Percentiles rank a stretch among this genome's conserved stretches.
These are phyloP conservation scores for Eudorina sp. DNA, from an alignment of 139 green algal genomes.

Conservation along the genomic window DNA sequence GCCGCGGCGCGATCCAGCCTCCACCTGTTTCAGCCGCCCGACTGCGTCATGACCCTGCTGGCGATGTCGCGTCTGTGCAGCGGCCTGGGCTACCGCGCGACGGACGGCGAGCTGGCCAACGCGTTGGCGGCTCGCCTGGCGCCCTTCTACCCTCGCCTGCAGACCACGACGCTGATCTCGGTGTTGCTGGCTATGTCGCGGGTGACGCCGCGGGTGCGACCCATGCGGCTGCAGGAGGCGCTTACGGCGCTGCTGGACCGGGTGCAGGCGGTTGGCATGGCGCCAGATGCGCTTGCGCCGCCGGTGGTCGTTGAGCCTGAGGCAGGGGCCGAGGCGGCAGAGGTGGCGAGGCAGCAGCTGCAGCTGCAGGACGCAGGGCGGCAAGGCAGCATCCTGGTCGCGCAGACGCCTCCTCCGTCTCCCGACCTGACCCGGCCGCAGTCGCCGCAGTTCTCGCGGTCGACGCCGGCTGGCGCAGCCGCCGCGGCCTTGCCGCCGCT, in stretches of 20 bases:
- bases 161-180: conserved; percentile 7
- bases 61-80: not conserved
- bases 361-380: too few relatives aligned
- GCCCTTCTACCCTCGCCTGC: not conserved
- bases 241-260: conserved; percentile 11
- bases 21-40: not conserved
- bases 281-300: not conserved
- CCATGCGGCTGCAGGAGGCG: not conserved
- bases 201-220: not conserved
- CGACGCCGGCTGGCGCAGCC: not conserved
- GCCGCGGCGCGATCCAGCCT: not conserved
- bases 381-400: too few relatives aligned
- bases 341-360: not conserved
- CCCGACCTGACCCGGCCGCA: too few relatives aligned
- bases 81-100: not conserved
- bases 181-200: not conserved
- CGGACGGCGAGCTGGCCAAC: conserved; percentile 5
- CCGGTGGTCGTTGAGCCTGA: not conserved
- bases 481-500: not conserved
- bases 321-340: not conserved
- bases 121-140: not conserved
- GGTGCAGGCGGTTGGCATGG: not conserved
- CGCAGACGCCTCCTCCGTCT: too few relatives aligned
- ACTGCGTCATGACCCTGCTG: not conserved
- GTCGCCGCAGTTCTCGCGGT: too few relatives aligned